Conservation (phyloP, 306 rosid genomes). For the Vicia faba region DNA sequence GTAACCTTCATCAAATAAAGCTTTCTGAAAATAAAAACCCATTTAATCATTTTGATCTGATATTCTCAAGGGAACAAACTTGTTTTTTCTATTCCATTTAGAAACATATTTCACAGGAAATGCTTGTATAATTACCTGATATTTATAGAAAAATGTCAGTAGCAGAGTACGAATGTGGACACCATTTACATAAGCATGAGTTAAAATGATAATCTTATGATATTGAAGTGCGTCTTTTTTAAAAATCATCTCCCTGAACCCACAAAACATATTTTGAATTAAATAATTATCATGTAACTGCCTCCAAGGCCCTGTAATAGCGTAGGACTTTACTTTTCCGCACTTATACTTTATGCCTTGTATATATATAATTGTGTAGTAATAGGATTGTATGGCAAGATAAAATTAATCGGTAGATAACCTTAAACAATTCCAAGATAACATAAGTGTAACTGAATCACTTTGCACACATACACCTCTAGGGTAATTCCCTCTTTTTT, state of each 20-base stretch:
- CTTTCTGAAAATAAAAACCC: conserved; percentile 65
- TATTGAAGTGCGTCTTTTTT: conserved; percentile 86
- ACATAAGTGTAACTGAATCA: no score
- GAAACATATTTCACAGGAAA: not conserved
- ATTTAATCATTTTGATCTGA: conserved; percentile 36
- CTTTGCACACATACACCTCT: no score
- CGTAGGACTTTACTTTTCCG: no score
- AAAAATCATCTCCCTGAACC: conserved; percentile 88
- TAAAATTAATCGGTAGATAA: no score
- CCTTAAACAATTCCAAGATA: no score
- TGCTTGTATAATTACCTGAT: conserved; percentile 62
- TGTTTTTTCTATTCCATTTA: conserved; percentile 4
- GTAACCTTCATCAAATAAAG: conserved; percentile 90
- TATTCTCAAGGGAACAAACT: not conserved
- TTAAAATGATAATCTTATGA: conserved; percentile 88
- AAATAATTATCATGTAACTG: no score
- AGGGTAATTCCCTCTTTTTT: no score
- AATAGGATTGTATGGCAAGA: no score
- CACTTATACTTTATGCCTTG: no score
- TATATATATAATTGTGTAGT: no score
- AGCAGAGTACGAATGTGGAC: conserved; percentile 92
- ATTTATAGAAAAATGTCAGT: conserved; percentile 90
- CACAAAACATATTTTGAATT: conserved; percentile 6
- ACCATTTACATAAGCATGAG: conserved; percentile 98
- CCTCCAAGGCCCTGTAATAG: no score